Conservation (phyloP, 2,329 filamentous ascomycete genomes). For the Sclerotinia minor region DNA sequence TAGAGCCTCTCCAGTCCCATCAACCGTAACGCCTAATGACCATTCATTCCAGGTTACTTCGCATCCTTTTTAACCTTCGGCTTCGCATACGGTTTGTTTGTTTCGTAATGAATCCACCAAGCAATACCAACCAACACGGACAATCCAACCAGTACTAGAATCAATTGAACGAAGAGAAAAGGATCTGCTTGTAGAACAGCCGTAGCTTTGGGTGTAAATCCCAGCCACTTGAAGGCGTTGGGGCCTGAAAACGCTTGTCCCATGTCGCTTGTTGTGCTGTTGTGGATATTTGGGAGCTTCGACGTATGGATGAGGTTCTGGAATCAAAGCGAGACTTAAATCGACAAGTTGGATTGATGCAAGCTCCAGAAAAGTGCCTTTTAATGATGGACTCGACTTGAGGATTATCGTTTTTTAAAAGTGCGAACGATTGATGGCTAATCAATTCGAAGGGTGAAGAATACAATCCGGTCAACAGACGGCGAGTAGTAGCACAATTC, state of each 20-base stretch:
- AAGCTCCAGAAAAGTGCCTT: neutral
- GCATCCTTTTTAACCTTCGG: slow-evolving; percentile 38
- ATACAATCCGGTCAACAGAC: slow-evolving; percentile 16
- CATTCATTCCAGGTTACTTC: neutral
- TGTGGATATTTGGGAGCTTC: neutral
- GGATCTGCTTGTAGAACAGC: slow-evolving; percentile 38
- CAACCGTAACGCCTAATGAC: neutral
- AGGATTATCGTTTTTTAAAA: neutral
- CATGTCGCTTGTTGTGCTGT: slow-evolving; percentile 31
- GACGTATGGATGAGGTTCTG: neutral
- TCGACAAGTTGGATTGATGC: neutral
- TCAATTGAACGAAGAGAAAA: slow-evolving; percentile 35
- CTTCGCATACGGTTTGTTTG: slow-evolving; percentile 39
- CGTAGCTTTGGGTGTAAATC: slow-evolving; percentile 40
- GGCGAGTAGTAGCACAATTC: slow-evolving; percentile 1
- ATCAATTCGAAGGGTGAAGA: neutral
- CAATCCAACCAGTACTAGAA: slow-evolving; percentile 33
- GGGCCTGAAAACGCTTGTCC: slow-evolving; percentile 40
- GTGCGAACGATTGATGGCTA: neutral
- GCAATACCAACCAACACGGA: slow-evolving; percentile 31
- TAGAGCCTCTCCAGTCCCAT: neutral
- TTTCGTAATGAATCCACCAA: slow-evolving; percentile 38
- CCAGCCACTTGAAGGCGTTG: slow-evolving; percentile 42
- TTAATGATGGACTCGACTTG: neutral
- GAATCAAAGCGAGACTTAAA: neutral